These are phyloP conservation scores for Chlorophyllum brunneum DNA, from an alignment of 768 basidiomycete genomes.

Conservation along the genomic window DNA sequence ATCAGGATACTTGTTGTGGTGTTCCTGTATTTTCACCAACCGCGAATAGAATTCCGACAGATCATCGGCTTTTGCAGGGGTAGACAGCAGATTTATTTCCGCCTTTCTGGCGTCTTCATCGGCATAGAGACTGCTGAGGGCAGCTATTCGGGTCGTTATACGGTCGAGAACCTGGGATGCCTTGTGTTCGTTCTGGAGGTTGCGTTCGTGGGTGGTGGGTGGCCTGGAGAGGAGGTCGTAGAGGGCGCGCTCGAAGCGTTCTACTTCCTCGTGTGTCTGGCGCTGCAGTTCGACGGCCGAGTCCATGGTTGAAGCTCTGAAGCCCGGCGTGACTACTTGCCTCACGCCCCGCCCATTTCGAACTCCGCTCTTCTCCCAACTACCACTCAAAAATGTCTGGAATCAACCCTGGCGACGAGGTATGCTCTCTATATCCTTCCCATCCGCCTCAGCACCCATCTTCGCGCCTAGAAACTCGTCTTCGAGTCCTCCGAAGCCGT, in stretches of 20 bases:
- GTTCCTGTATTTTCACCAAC: slow-evolving; percentile 94
- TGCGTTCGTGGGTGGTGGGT: slow-evolving; percentile 56
- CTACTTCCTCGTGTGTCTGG: slow-evolving; percentile 93
- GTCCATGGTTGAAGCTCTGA: slow-evolving; percentile 58
- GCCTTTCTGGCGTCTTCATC: slow-evolving; percentile 69
- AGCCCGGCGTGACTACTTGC: slow-evolving; percentile 1
- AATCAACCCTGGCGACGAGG: slow-evolving; percentile 85
- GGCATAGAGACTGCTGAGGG: slow-evolving; percentile 70
- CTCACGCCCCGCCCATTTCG: slow-evolving; percentile 28
- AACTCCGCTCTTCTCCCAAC: slow-evolving; percentile 56
- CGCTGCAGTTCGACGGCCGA: slow-evolving; percentile 92
- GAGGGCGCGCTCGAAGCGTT: slow-evolving; percentile 85
- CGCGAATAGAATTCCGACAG: slow-evolving; percentile 94
- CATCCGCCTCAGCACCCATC: slow-evolving; percentile 10
- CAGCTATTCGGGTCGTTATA: slow-evolving; percentile 61
- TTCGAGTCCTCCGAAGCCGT: slow-evolving; percentile 95
- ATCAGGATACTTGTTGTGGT: slow-evolving; percentile 95
- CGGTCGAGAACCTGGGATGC: slow-evolving; percentile 87
- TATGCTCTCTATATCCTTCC: slow-evolving; percentile 27
- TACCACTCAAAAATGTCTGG: slow-evolving; percentile 64
- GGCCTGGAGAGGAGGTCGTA: slow-evolving; percentile 77
- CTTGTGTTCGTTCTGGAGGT: slow-evolving; percentile 80
- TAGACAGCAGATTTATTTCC: slow-evolving; percentile 64
- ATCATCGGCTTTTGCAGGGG: slow-evolving; percentile 58
- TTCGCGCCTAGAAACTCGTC: slow-evolving; percentile 67